Base-by-base conservation (phyloP, 148 eudicot genomes). In the Suaeda aralocaspica region DNA sequence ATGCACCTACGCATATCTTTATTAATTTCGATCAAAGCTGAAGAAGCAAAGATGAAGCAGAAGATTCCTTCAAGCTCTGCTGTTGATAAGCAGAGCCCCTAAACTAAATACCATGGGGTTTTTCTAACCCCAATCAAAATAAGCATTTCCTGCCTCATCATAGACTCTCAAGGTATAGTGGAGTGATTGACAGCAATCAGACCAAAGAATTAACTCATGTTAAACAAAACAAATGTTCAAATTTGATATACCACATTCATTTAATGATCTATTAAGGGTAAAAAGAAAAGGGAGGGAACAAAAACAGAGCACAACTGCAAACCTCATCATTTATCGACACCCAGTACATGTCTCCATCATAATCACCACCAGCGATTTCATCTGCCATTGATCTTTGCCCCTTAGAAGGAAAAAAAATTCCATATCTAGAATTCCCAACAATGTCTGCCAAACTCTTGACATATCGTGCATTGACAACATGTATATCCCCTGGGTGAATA, bases 311-410 rank as follows among this genome's bases (percentile, higher is more conserved):
- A 68, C 4, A 68, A 58, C 19, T 39, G 63, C 58, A 3, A 33
- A 87, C 97, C 94, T 87, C 79, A n/a, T 84, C 72, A 66, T 86
- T 85, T 77, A 70, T 76, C 7, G 98, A 92, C 59, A 92, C 88
- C 91, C 91, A 92, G 58, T 89, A 92, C 82, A 74, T 64, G 46
- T 92, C 98, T 14, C 98, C 98, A 78, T 92, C 98, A 74, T 83
- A 89, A 72, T 92, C 98, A 44, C 98, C 96, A 60, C 86, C 89
- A 14, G 98, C 98, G 52, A 92, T 86, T 86, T 92, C 98, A 55
- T 80, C 85, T 4, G 81, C 96, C 58, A 82, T 83, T 8, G 92
- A 86, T 68, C 91, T 86, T 44, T 30, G 58, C n/a, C 98, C 98
- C 55, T 83, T 84, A 0, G 81, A 72, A 16, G 93, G 85, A 64